Percentiles rank a stretch among this genome's conserved stretches.
These are phyloP conservation scores for Agarophyton chilense DNA, from an alignment of 23 red algal genomes.

Conservation along the genomic window DNA sequence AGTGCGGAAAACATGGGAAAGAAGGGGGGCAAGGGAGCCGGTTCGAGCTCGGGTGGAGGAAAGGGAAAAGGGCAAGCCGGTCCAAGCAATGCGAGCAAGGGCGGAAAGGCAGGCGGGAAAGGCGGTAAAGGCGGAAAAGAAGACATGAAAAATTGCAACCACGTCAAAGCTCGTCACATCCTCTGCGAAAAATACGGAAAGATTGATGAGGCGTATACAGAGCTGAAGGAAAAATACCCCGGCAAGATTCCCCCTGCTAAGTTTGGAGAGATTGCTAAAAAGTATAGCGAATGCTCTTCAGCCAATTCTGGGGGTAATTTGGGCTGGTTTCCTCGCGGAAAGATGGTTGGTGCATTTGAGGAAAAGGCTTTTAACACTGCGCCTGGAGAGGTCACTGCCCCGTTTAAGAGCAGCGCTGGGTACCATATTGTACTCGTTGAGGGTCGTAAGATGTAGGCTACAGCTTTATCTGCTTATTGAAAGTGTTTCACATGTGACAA, in stretches of 20 bases:
- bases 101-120: slow-evolving; percentile 46
- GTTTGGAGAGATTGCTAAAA: slow-evolving; percentile 85
- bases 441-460: slow-evolving; percentile 64
- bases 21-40: slow-evolving; percentile 57
- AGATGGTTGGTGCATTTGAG: slow-evolving; percentile 97
- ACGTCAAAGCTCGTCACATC: slow-evolving; percentile 98
- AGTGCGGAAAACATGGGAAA: slow-evolving; percentile 44
- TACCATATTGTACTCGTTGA: slow-evolving; percentile 88
- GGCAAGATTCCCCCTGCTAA: slow-evolving; percentile 80
- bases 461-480: background rate
- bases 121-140: slow-evolving; percentile 70
- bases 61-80: slow-evolving; percentile 49
- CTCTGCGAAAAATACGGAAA: slow-evolving; percentile 93
- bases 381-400: slow-evolving; percentile 73
- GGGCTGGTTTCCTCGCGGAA: slow-evolving; percentile 95
- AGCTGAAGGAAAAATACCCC: slow-evolving; percentile 68
- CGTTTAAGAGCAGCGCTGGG: slow-evolving; percentile 90
- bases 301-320: slow-evolving; percentile 91
- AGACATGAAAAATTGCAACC: slow-evolving; percentile 93
- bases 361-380: slow-evolving; percentile 88
- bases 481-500: background rate
- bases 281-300: slow-evolving; percentile 91
- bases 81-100: slow-evolving; percentile 26
- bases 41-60: slow-evolving; percentile 17
- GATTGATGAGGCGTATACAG: slow-evolving; percentile 83